Conservation (phyloP, 768 basidiomycete species). For the Leccinum variicolor region DNA sequence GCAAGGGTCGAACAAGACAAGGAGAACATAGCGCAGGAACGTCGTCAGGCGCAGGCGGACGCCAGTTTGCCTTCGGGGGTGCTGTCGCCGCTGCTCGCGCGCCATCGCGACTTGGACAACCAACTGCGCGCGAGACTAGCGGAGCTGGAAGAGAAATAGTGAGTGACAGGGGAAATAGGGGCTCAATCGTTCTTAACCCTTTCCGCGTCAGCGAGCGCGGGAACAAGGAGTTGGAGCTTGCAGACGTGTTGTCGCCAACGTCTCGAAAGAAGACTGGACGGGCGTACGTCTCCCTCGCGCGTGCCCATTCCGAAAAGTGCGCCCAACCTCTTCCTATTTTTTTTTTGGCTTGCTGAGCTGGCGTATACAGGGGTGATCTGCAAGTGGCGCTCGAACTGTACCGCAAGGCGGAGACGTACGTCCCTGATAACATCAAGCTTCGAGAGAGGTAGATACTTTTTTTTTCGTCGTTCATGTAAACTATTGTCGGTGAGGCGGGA, state of each 20-base stretch:
- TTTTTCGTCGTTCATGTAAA: slow-evolving; percentile 53
- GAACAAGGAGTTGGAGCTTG: slow-evolving; percentile 57
- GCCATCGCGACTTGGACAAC: slow-evolving; percentile 65
- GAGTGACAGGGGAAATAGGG: slow-evolving; percentile 28
- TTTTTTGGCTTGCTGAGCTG: not conserved
- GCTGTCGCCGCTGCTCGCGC: slow-evolving; percentile 59
- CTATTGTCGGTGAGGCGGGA: slow-evolving; percentile 50
- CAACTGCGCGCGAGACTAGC: slow-evolving; percentile 61
- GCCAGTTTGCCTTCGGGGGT: slow-evolving; percentile 35
- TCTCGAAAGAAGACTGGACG: slow-evolving; percentile 81
- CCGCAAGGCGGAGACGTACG: slow-evolving; percentile 75
- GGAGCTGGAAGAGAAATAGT: slow-evolving; percentile 75
- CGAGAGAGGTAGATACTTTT: slow-evolving; percentile 83
- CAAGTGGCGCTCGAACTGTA: slow-evolving; percentile 78
- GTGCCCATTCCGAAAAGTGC: slow-evolving; percentile 78
- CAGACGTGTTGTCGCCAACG: slow-evolving; percentile 63
- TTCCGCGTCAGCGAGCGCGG: slow-evolving; percentile 54
- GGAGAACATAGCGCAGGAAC: slow-evolving; percentile 21
- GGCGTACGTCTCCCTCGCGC: slow-evolving; percentile 80
- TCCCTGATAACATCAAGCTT: slow-evolving; percentile 83
- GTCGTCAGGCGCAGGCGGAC: slow-evolving; percentile 5
- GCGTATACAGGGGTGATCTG: slow-evolving; percentile 61
- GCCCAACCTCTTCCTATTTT: slow-evolving; percentile 18
- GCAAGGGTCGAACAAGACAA: slow-evolving; percentile 21
- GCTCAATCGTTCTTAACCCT: slow-evolving; percentile 6